Conservation (phyloP, 371 early-diverging fungal species). For the Dichotomocladium elegans region DNA sequence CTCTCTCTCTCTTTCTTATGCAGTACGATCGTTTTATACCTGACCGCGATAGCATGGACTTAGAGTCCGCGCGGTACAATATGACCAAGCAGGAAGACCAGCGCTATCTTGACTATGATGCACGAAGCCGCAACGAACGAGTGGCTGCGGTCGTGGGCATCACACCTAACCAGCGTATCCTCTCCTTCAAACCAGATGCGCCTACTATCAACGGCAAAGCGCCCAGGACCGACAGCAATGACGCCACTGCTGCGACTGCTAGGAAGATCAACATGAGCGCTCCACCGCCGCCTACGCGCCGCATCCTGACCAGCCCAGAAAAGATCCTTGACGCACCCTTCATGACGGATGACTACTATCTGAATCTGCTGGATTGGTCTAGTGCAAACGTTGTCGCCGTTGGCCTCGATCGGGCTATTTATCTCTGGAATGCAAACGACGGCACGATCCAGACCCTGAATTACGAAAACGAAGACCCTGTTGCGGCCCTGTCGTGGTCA, state of each 20-base stretch:
- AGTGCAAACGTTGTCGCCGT: slow-evolving; percentile 78
- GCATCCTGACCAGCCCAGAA: slow-evolving; percentile 67
- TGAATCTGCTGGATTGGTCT: slow-evolving; percentile 97
- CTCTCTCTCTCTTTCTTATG: not conserved
- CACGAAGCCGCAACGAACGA: slow-evolving; percentile 66
- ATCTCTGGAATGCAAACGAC: slow-evolving; percentile 88
- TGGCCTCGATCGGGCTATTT: slow-evolving; percentile 84
- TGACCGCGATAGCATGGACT: slow-evolving; percentile 56
- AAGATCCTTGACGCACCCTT: slow-evolving; percentile 90
- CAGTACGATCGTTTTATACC: slow-evolving; percentile 83
- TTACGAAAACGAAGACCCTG: slow-evolving; percentile 46
- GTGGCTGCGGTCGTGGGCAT: slow-evolving; percentile 81
- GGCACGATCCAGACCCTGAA: slow-evolving; percentile 72
- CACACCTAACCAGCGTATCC: slow-evolving; percentile 64
- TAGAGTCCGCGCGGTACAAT: slow-evolving; percentile 62
- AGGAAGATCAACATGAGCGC: slow-evolving; percentile 12
- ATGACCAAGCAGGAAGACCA: slow-evolving; percentile 31
- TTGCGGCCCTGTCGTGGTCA: slow-evolving; percentile 79
- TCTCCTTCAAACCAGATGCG: slow-evolving; percentile 69
- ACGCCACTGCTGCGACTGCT: not conserved
- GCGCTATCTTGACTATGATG: slow-evolving; percentile 38
- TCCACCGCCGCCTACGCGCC: slow-evolving; percentile 46
- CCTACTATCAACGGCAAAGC: slow-evolving; percentile 34
- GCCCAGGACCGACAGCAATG: not conserved
- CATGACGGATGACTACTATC: slow-evolving; percentile 94